These are phyloP conservation scores for Claviceps pazoutovae DNA, from an alignment of 2,329 filamentous ascomycete genomes.

Conservation along the genomic window DNA sequence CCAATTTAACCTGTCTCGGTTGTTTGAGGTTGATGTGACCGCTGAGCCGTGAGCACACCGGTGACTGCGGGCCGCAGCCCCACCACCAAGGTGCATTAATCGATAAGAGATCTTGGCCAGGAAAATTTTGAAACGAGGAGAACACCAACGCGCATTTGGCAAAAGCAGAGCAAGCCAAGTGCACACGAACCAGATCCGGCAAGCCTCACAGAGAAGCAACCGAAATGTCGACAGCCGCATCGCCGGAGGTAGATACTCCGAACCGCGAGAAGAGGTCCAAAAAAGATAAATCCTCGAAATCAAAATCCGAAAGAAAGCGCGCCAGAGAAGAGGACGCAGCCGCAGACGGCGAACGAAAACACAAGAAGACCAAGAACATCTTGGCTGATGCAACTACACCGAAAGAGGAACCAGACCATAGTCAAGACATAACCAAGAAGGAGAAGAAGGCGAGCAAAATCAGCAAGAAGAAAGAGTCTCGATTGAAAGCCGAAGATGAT, in stretches of 20 bases:
- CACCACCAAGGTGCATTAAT: neutral
- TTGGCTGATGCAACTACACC: slow-evolving; percentile 14
- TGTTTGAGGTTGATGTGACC: too few relatives aligned
- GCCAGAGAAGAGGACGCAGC: slow-evolving; percentile 27
- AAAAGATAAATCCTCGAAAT: slow-evolving; percentile 19
- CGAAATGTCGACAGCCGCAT: slow-evolving; percentile 15
- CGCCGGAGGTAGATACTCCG: slow-evolving; percentile 15
- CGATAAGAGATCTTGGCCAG: neutral
- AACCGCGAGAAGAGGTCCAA: slow-evolving; percentile 27
- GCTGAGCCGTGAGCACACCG: too few relatives aligned
- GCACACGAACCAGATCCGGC: slow-evolving; percentile 2
- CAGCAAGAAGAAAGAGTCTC: slow-evolving; percentile 15
- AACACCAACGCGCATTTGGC: neutral
- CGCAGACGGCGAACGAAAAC: slow-evolving; percentile 28
- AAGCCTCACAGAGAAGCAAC: slow-evolving; percentile 4
- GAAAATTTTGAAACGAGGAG: neutral
- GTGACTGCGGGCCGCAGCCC: too few relatives aligned
- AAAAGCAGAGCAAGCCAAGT: neutral
- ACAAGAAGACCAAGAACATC: slow-evolving; percentile 37
- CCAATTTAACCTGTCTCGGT: too few relatives aligned
- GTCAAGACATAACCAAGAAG: slow-evolving; percentile 22
- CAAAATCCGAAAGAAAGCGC: slow-evolving; percentile 29
- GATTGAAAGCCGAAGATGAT: slow-evolving; percentile 6
- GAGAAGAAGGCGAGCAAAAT: slow-evolving; percentile 21
- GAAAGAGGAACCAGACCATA: slow-evolving; percentile 13